These are phyloP conservation scores for Saccharomyces hybrid DNA, from an alignment of 1,139 yeast genomes.

Conservation along the genomic window DNA sequence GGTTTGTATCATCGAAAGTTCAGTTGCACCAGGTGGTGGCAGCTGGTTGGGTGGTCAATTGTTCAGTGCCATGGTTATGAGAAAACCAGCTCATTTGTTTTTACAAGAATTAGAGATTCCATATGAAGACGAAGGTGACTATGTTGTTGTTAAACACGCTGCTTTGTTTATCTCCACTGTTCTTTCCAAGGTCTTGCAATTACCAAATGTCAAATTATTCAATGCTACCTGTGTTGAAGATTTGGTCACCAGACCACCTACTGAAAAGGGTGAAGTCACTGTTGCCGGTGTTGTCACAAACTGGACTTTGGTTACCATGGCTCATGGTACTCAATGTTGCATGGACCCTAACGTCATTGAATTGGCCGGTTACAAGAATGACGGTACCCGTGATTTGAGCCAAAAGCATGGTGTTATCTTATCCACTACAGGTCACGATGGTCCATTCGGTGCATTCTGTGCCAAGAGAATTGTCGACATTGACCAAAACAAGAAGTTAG, in stretches of 20 bases:
- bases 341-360: conserved; percentile 78
- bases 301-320: conserved; percentile 71
- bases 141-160: conserved; percentile 75
- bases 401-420: conserved; percentile 57
- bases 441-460: conserved; percentile 78
- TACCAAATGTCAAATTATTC: conserved; percentile 70
- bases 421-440: conserved; percentile 79
- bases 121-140: conserved; percentile 75
- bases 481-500: conserved; percentile 43
- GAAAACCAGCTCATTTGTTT: conserved; percentile 54
- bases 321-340: conserved; percentile 71
- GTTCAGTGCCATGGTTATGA: conserved; percentile 70
- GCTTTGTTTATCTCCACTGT: conserved; percentile 71
- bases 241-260: conserved; percentile 50
- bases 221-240: conserved; percentile 81
- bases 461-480: conserved; percentile 28
- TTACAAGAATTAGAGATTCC: conserved; percentile 40
- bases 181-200: conserved; percentile 57
- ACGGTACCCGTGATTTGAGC: conserved; percentile 27
- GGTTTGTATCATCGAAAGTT: conserved; percentile 68
- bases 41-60: conserved; percentile 78
- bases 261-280: no score
- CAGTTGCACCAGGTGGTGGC: conserved; percentile 76
- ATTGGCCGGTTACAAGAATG: conserved; percentile 29
- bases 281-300: no score